Evolutionary conservation across 1,139 yeast species (phyloP).

Genomic region (Wickerhamiella pararugosa): DNA sequence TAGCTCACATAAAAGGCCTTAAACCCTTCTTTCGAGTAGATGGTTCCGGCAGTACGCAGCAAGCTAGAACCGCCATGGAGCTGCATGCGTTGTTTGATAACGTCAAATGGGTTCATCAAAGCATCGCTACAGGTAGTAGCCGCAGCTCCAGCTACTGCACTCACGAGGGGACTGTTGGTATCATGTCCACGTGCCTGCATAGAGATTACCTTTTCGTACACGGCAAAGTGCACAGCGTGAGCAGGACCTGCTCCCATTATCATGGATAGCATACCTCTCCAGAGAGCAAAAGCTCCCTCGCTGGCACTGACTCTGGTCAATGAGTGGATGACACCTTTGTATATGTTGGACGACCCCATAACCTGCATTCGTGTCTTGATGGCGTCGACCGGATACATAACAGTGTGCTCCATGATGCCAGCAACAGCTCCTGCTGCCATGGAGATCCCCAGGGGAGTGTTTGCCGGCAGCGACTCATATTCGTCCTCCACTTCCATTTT

Average conservation of each 20-base stretch:
- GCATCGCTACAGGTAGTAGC: conserved; percentile 93
- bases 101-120: conserved; percentile 95
- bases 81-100: conserved; percentile 80
- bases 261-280: conserved; percentile 93
- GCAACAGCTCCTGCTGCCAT: conserved; percentile 92
- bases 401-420: conserved; percentile 95
- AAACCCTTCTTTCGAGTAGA: conserved; percentile 65
- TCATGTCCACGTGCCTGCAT: conserved; percentile 31
- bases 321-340: conserved; percentile 38
- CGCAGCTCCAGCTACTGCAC: conserved; percentile 81
- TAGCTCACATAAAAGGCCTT: conserved; percentile 80
- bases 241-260: conserved; percentile 99
- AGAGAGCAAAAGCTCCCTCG: conserved; percentile 82
- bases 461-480: conserved; percentile 83
- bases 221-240: conserved; percentile 94
- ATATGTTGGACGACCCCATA: conserved; percentile 29
- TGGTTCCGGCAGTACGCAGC: conserved; percentile 20
- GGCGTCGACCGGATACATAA: conserved; percentile 93
- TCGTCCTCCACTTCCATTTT: conserved; percentile 18
- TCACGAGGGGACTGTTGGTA: conserved; percentile 55
- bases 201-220: conserved; percentile 76
- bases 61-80: conserved; percentile 21
- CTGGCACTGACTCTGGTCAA: conserved; percentile 62
- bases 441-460: conserved; percentile 72
- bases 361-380: conserved; percentile 92